Percentiles rank a stretch among this genome's conserved stretches.
These are phyloP conservation scores for Arxiozyma telluris DNA, from an alignment of 1,139 yeast species.

Conservation along the genomic window DNA sequence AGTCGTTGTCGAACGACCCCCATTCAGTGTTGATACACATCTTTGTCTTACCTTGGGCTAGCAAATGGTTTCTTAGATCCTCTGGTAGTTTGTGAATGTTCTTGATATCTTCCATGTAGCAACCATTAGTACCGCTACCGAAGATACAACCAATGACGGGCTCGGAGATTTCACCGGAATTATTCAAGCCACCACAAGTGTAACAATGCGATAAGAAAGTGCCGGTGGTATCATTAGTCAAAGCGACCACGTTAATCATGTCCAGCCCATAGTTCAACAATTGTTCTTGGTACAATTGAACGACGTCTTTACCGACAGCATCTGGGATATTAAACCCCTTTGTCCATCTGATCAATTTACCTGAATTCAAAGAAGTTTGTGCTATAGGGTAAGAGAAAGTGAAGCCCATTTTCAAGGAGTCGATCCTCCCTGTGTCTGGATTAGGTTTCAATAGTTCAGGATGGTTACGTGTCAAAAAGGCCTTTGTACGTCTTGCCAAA, in stretches of 20 bases:
- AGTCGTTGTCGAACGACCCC: constrained; percentile 89
- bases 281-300: constrained; percentile 58
- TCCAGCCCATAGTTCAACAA: constrained; percentile 40
- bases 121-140: constrained; percentile 97
- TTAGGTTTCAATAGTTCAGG: constrained; percentile 30
- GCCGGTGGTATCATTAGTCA: constrained; percentile 93
- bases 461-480: constrained; percentile 59
- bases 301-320: constrained; percentile 76
- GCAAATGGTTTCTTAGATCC: constrained; percentile 31
- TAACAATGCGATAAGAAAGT: constrained; percentile 83
- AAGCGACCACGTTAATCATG: constrained; percentile 69
- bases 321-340: constrained; percentile 85
- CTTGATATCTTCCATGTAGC: constrained; percentile 67
- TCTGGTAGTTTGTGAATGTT: constrained; percentile 58
- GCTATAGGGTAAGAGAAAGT: constrained; percentile 89
- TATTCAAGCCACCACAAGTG: constrained; percentile 42
- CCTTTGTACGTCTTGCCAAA: constrained; percentile 59
- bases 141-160: constrained; percentile 83
- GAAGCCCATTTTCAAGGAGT: constrained; percentile 65
- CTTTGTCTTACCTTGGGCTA: constrained; percentile 44
- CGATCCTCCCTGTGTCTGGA: constrained; percentile 17
- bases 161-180: constrained; percentile 51
- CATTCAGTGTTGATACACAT: constrained; percentile 95
- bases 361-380: constrained; percentile 70
- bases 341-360: constrained; percentile 86